Evolutionary conservation across 2,329 filamentous ascomycete genomes (phyloP), one percentile per base, ranked within the genome.

Genomic region (Monosporascus sp.): DNA sequence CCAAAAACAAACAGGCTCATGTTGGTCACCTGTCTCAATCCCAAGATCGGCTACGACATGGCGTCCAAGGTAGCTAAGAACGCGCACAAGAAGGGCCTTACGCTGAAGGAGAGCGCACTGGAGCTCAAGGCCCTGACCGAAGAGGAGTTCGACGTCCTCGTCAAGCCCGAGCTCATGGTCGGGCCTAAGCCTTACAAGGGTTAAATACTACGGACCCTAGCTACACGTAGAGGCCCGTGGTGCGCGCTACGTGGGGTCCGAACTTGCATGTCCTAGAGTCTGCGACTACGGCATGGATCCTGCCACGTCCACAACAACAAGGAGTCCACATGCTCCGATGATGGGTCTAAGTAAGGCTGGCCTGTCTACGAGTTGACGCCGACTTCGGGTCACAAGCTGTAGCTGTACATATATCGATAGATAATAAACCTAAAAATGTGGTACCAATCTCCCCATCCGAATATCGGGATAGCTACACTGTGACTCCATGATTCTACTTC

Each of bases 51-150:
- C 56, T 96, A 97, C 74, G 92, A 97, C 71, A 95, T 95, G 89
- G 92, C 92, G 50, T 91, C 87, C 74, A 96, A 96, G 80, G 92
- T 96, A 24, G 92, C 92, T 68, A 97, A 97, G 86, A 95, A 99
- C 69, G 94, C 94, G 17, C 94, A 99, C 79, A 97, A 97, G 84
- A 97, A 97, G 84, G 91, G 91, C 37, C 76, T 93, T 50, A 97
- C 91, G 24, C 82, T 99, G 55, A 97, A 97, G 81, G 78, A 96
- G 76, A 93, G 88, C 67, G 93, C 94, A 20, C 85, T 97, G 80
- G 90, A 97, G 79, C 82, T 99, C 61, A 83, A 96, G 63, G 93
- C 91, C 46, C 78, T 97, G 62, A 93, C 86, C 60, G 85, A 87
- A 68, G 89, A 89, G 67, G 92, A 97, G 69, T 97, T 97, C 69